Evolutionary conservation across 2,329 filamentous ascomycete species (phyloP).

Genomic region (Elsinoe australis): DNA sequence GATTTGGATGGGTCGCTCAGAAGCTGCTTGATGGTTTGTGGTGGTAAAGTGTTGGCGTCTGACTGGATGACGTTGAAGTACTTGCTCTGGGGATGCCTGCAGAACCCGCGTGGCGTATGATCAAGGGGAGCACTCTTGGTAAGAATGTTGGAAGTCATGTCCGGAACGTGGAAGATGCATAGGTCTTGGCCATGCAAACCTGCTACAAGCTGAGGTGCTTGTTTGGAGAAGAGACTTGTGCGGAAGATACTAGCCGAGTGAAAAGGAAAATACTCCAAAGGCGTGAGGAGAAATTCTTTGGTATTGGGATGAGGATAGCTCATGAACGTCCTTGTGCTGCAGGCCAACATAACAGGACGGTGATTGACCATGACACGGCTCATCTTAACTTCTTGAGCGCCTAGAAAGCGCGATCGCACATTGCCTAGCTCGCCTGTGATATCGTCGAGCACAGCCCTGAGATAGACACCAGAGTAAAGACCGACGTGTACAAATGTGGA

Average conservation of each 20-base stretch:
- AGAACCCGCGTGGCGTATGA: constrained; percentile 82
- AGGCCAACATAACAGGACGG: constrained; percentile 74
- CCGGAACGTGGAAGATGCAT: constrained; percentile 21
- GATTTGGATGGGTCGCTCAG: constrained; percentile 58
- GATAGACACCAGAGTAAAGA: constrained; percentile 88
- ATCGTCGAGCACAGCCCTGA: constrained; percentile 90
- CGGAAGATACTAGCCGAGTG: constrained; percentile 97
- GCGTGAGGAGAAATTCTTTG: constrained; percentile 84
- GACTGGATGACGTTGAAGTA: constrained; percentile 92
- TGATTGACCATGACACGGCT: constrained; percentile 85
- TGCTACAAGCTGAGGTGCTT: constrained; percentile 88
- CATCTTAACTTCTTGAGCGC: constrained; percentile 79
- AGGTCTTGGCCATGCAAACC: constrained; percentile 62
- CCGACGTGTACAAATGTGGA: constrained; percentile 93
- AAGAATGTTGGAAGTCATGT: constrained; percentile 21
- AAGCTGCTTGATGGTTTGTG: constrained; percentile 66
- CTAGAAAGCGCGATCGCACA: constrained; percentile 88
- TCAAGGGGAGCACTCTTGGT: constrained; percentile 55
- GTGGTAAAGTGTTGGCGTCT: constrained; percentile 83
- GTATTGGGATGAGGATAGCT: constrained; percentile 85
- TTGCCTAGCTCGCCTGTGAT: constrained; percentile 92
- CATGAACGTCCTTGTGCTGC: constrained; percentile 93
- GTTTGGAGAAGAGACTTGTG: constrained; percentile 49
- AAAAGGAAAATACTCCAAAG: constrained; percentile 76
- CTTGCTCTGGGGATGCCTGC: constrained; percentile 78